Evolutionary conservation across 192 early-diverging fungal genomes (phyloP).

Genomic region (Linnemannia elongata): DNA sequence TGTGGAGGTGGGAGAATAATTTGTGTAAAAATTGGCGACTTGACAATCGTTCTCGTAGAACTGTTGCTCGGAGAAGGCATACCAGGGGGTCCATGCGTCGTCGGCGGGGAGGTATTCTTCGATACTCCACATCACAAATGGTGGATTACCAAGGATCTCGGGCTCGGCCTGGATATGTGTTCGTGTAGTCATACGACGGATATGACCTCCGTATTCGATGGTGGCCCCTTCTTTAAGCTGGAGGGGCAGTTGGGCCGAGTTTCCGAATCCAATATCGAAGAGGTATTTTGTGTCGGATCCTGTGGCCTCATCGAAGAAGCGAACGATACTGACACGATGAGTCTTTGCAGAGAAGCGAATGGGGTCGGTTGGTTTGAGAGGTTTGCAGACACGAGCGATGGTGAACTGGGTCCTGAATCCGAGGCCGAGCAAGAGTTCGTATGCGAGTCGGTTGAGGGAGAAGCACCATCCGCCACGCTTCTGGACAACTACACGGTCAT

Average conservation of each 20-base stretch:
- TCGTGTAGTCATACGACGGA: constrained; percentile 13
- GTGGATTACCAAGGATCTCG: constrained; percentile 18
- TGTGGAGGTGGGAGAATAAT: constrained; percentile 10
- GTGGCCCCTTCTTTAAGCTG: constrained; percentile 20
- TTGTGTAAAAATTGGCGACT: constrained; percentile 14
- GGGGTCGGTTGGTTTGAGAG: constrained; percentile 8
- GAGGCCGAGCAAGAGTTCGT: constrained; percentile 14
- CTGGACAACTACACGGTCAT: constrained; percentile 26
- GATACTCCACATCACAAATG: constrained; percentile 18
- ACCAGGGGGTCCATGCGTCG: constrained; percentile 21
- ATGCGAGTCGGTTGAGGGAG: constrained; percentile 27
- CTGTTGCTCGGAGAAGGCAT: constrained; percentile 22
- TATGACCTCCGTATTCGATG: constrained; percentile 28
- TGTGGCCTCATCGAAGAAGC: constrained; percentile 5
- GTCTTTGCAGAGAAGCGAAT: not conserved
- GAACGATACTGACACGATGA: constrained; percentile 28
- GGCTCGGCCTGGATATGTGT: constrained; percentile 13
- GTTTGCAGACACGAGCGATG: constrained; percentile 35
- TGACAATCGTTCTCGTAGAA: constrained; percentile 19
- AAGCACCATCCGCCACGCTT: constrained; percentile 46
- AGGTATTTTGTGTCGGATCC: constrained; percentile 21
- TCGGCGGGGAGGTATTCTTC: constrained; percentile 22
- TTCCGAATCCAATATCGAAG: constrained; percentile 37
- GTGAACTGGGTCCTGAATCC: constrained; percentile 28
- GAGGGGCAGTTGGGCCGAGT: constrained; percentile 14